Base-by-base conservation (phyloP, 768 basidiomycete genomes). In the Kwoniella shandongensis region DNA sequence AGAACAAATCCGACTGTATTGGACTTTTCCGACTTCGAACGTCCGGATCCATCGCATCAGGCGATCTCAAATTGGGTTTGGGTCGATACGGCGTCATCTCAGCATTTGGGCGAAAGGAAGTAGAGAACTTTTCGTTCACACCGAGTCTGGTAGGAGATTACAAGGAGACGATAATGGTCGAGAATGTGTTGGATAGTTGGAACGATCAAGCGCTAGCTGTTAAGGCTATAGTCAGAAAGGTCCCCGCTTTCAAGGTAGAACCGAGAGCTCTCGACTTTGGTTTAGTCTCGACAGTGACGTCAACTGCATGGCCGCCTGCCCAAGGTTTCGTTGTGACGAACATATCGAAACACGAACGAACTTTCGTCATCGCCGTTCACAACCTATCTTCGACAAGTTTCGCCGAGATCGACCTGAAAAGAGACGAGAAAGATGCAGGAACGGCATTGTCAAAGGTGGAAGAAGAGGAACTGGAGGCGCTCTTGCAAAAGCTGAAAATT, bases 401-500 rank as follows among this genome's bases (percentile, higher is more conserved):
- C 30, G 63, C 66, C 1, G 57, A 63, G 26, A 45, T 72, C n/a
- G 54, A 40, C 0, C 42, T 75, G 22, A 57, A 45, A 11, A 44
- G 51, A 22, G 69, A 69, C 46, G 67, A 70, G 30, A 57, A 60
- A 7, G 67, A 70, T 45, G 63, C 62, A 6, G 69, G 69, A 12
- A 57, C 55, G 7, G 71, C 65, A 0, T 48, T 75, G 23, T 67
- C 67, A 13, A 71, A 73, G 39, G 49, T 26, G 12, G 72, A 75
- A 48, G 74, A 75, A 50, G 70, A 76, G 40, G 67, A 72, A 49
- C 62, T 74, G 0, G 75, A 76, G 59, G 61, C 45, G 23, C 49
- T 76, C 8, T 44, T 73, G 6, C 75, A 76, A 53, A 76, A 76
- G 54, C 57, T 76, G 41, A 76, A 76, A 50, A 74, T 74, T 23